Evolutionary conservation across 306 rosid genomes (phyloP).

Genomic region (Morella rubra): DNA sequence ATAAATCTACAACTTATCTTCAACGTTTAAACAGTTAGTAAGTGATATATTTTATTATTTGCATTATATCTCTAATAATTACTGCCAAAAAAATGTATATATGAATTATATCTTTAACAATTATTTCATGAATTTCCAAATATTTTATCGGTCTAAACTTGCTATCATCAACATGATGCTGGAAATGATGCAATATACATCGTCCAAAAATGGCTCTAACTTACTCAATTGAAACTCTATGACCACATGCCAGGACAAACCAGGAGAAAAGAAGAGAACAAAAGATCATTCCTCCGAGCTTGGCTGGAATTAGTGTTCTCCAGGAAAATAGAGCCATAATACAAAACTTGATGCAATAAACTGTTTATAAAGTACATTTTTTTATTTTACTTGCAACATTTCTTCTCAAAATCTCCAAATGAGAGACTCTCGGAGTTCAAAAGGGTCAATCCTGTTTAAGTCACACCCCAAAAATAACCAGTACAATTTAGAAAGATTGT

Average conservation of each 20-base stretch:
- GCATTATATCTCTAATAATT: no score
- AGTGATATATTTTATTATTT: no score
- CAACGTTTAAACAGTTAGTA: no score
- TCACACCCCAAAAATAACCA: slow-evolving; percentile 35
- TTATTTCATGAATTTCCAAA: no score
- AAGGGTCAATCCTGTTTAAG: slow-evolving; percentile 30
- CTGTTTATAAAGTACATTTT: neutral
- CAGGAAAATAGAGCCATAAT: neutral
- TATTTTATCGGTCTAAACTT: no score
- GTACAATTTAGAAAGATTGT: slow-evolving; percentile 31
- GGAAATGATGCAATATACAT: no score
- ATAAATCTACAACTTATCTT: no score
- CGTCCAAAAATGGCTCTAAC: no score
- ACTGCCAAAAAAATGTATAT: no score
- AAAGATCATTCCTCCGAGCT: neutral
- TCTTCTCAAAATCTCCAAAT: slow-evolving; percentile 30
- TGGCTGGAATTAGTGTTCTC: neutral
- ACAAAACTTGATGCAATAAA: slow-evolving; percentile 29
- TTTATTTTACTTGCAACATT: neutral
- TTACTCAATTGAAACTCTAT: no score
- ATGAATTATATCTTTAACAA: no score
- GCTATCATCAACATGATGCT: no score
- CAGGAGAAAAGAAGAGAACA: neutral
- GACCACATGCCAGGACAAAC: neutral
- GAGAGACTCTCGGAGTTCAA: slow-evolving; percentile 23